Conservation (phyloP, 106 monocot species). For the Allium fistulosum region DNA sequence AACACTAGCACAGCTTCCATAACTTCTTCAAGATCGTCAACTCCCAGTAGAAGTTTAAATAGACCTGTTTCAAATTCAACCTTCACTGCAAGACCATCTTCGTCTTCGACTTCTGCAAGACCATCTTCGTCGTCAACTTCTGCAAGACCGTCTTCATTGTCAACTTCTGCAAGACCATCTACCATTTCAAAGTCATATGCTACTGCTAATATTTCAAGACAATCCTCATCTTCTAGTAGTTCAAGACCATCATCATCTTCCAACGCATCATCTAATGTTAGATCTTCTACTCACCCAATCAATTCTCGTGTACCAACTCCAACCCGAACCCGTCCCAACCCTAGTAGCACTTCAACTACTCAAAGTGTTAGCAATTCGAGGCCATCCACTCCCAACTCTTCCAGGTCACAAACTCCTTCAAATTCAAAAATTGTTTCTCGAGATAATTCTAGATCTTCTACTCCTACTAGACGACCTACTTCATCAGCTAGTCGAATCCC, state of each 20-base stretch:
- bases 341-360: constrained; percentile 11
- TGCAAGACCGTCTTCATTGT: constrained; percentile 14
- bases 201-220: too few relatives aligned
- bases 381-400: constrained; percentile 12
- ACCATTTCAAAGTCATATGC: too few relatives aligned
- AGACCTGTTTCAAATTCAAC: background rate
- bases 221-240: background rate
- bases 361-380: constrained; percentile 7
- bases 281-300: constrained; percentile 28
- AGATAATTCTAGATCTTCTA: constrained; percentile 49
- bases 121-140: background rate
- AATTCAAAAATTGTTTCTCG: constrained; percentile 26
- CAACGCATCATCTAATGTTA: constrained; percentile 6
- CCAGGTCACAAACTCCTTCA: constrained; percentile 14
- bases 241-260: background rate
- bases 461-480: constrained; percentile 50
- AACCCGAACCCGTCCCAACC: constrained; percentile 38
- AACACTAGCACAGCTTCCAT: constrained; percentile 59
- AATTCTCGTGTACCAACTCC: constrained; percentile 30
- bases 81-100: constrained; percentile 15
- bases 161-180: constrained; percentile 16
- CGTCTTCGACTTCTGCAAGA: constrained; percentile 15
- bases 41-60: constrained; percentile 40
- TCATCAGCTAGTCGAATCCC: constrained; percentile 29
- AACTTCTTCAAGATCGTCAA: constrained; percentile 78